Evolutionary conservation across 495 filamentous ascomycete species (phyloP).

Genomic region (Tuber microsphaerosporum): DNA sequence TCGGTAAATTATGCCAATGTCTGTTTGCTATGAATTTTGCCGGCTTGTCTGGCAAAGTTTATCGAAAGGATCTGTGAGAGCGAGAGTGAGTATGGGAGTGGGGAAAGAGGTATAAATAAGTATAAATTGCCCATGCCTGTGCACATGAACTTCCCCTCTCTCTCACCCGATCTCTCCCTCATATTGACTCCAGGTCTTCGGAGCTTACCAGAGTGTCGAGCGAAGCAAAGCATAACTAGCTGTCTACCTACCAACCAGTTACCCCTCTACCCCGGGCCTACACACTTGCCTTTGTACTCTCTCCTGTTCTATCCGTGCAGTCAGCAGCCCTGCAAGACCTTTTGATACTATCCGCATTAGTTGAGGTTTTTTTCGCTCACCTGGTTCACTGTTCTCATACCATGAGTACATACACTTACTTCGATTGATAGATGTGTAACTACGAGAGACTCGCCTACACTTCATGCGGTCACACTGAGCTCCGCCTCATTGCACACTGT

Average conservation of each 20-base stretch:
- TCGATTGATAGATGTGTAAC: constrained; percentile 52
- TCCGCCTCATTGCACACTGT: constrained; percentile 58
- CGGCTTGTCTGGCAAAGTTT: not conserved
- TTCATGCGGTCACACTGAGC: constrained; percentile 51
- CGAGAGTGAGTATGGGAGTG: not conserved
- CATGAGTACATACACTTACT: not conserved
- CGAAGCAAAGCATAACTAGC: not conserved
- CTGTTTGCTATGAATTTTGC: not conserved
- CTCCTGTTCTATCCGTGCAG: not conserved
- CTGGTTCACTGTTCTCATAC: not conserved
- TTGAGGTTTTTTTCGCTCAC: not conserved
- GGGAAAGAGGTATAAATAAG: not conserved
- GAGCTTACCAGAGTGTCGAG: not conserved
- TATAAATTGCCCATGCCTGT: not conserved
- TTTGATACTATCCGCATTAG: not conserved
- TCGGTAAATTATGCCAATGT: not conserved
- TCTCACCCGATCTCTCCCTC: not conserved
- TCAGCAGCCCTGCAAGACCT: not conserved
- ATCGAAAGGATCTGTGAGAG: not conserved
- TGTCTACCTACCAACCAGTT: no score
- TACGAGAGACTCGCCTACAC: constrained; percentile 57
- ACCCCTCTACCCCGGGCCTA: not conserved
- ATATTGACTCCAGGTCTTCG: not conserved
- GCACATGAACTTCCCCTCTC: not conserved
- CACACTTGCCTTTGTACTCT: not conserved